Percentiles rank a stretch among this genome's conserved stretches.
Evolutionary conservation across 1,139 yeast genomes (phyloP).

Genomic region (Zygosaccharomyces sapae): DNA sequence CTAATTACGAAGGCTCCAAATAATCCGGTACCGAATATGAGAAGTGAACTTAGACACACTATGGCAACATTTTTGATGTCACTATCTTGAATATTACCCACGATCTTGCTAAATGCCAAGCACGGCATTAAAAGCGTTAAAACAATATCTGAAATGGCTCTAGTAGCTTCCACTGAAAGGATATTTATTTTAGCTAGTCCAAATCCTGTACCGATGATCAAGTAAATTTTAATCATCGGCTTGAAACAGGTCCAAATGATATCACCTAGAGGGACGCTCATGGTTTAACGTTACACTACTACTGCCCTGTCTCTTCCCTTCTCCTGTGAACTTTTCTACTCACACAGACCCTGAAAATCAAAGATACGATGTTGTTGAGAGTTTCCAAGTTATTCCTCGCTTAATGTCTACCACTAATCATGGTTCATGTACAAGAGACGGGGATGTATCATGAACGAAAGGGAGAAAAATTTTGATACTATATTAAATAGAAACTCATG

Average conservation of each 20-base stretch:
- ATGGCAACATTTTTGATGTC: slow-evolving; percentile 79
- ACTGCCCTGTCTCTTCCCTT: too few species aligned
- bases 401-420: too few species aligned
- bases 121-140: slow-evolving; percentile 73
- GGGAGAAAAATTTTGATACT: too few species aligned
- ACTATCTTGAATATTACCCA: slow-evolving; percentile 61
- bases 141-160: slow-evolving; percentile 67
- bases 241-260: slow-evolving; percentile 80
- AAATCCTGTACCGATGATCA: slow-evolving; percentile 73
- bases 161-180: slow-evolving; percentile 67
- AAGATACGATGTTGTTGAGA: too few species aligned
- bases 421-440: too few species aligned
- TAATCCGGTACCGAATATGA: slow-evolving; percentile 33
- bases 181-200: slow-evolving; percentile 61
- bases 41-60: slow-evolving; percentile 45
- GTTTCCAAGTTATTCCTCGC: too few species aligned
- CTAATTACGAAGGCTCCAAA: slow-evolving; percentile 33
- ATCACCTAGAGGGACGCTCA: slow-evolving; percentile 50
- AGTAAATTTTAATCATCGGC: slow-evolving; percentile 84
- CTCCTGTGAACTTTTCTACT: too few species aligned
- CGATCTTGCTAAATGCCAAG: slow-evolving; percentile 73
- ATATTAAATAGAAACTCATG: too few species aligned
- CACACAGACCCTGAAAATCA: too few species aligned
- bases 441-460: too few species aligned
- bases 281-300: slow-evolving; percentile 14